A percentile compares a stretch with the other conserved stretches of the same genome.
Evolutionary conservation across 768 basidiomycete genomes (phyloP).

Genomic region (Lactifluus hygrophoroides): DNA sequence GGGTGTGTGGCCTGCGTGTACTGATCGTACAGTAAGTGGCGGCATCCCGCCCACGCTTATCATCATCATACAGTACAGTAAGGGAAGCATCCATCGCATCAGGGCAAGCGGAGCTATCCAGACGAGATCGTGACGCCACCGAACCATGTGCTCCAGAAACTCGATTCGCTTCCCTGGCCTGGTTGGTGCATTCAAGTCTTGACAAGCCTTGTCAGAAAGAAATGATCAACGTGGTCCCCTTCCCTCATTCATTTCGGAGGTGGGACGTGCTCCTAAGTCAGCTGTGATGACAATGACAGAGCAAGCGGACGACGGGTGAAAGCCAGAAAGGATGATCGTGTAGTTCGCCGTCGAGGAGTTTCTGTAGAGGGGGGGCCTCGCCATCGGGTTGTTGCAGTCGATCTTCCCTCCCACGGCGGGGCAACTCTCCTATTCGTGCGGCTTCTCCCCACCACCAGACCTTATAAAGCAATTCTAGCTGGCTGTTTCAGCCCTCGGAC

Average conservation of each 20-base stretch:
- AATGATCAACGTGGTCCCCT: background rate
- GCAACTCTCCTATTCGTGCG: background rate
- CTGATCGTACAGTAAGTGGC: background rate
- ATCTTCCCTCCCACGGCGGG: constrained; percentile 11
- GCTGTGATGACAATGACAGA: constrained; percentile 1
- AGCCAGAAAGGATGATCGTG: background rate
- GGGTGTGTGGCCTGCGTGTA: background rate
- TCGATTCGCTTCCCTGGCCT: background rate
- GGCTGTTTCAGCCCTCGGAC: background rate
- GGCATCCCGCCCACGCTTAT: background rate
- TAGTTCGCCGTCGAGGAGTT: background rate
- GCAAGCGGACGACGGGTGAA: background rate
- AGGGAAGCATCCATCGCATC: background rate
- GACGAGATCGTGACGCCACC: constrained; percentile 1
- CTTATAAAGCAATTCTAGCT: constrained; percentile 1
- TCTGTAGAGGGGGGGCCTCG: background rate
- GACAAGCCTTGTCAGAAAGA: background rate
- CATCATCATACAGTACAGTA: no score
- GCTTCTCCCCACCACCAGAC: constrained; percentile 1
- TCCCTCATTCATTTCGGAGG: background rate
- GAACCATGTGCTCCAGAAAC: constrained; percentile 3
- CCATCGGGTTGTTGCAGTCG: background rate
- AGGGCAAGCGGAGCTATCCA: background rate
- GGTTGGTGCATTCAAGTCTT: background rate
- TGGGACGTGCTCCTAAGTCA: background rate